phyloP scores from a whole-genome alignment of 2,329 filamentous ascomycete species.

The Fusarium sp. region DNA sequence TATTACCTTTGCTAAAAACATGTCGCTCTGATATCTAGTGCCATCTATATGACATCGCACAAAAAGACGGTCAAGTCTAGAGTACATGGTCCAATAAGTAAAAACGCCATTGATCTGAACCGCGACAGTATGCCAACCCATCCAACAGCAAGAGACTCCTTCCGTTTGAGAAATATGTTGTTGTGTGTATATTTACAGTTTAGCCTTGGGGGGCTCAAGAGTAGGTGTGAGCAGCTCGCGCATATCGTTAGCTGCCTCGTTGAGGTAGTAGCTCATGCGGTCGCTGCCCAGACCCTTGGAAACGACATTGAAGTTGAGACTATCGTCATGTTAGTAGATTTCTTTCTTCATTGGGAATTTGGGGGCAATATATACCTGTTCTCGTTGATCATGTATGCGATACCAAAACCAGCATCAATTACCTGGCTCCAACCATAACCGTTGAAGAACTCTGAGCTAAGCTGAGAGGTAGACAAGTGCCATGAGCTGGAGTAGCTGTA shows the following conservation, averaged over 20 bases:
- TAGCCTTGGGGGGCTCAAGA: constrained; percentile 82
- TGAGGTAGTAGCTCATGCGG: constrained; percentile 95
- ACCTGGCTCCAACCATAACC: constrained; percentile 99
- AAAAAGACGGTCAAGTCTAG: constrained; percentile 18
- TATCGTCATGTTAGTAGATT: constrained; percentile 50
- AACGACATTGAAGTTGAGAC: constrained; percentile 97
- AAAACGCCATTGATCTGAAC: background rate
- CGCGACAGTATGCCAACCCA: background rate
- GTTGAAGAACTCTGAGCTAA: constrained; percentile 98
- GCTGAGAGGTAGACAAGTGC: constrained; percentile 88
- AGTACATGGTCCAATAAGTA: constrained; percentile 5
- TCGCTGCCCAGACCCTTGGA: constrained; percentile 91
- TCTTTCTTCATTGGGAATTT: background rate
- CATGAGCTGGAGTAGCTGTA: constrained; percentile 86
- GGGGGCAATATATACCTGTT: constrained; percentile 70
- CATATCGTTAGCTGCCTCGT: constrained; percentile 91
- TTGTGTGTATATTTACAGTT: constrained; percentile 68
- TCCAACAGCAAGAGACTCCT: background rate
- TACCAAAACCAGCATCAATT: constrained; percentile 93
- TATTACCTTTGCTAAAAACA: background rate
- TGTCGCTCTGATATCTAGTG: constrained; percentile 7
- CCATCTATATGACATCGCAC: background rate
- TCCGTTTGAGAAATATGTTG: background rate
- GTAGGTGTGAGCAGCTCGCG: constrained; percentile 85
- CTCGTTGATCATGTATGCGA: constrained; percentile 99